Evolutionary conservation across 768 basidiomycete genomes (phyloP), one percentile per base, ranked within the genome.

Genomic region (Amanita rubescens): DNA sequence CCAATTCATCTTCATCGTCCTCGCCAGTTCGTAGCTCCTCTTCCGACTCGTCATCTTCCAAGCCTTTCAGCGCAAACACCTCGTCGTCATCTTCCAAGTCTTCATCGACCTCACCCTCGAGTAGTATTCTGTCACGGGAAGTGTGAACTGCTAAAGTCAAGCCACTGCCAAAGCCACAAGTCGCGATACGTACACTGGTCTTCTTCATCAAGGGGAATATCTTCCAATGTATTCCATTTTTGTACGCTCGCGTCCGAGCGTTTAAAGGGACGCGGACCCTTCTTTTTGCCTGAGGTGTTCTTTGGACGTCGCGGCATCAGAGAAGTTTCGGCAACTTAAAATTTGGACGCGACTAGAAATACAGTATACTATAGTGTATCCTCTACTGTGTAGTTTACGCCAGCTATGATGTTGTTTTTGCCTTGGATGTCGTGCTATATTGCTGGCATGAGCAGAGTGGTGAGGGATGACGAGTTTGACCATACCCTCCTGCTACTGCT

Each of bases 201-300:
- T 63, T 89, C 86, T 59, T 83, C 85, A 59, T 91, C 87, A 57
- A 87, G 63, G 9, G 84, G 85, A 50, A 91, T 79, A 61, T 91
- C 90, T 5, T 75, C 73, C 20, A 68, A 58, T 32, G 73, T 81
- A 56, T 87, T 75, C 88, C 89, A 90, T 66, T 79, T 78, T 55
- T 78, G 78, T 10, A 88, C 60, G 58, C 69, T 79, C 22, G 72
- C 67, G 45, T 83, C 79, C 32, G 70, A 72, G 53, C 74, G 76
- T 59, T 80, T 71, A 3, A 80, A 61, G 10, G 75, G 69, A 24
- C 79, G 78, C 1, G 79, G 69, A 25, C 52, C 33, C 58, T 78
- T 78, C 33, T 58, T 54, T 43, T 68, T 59, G 48, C 54, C 56
- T 35, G 63, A 48, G 54, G 63, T 67, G 61, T 62, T 62, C 60